Conservation (phyloP, 306 rosid species). For the Casuarina equisetifolia region DNA sequence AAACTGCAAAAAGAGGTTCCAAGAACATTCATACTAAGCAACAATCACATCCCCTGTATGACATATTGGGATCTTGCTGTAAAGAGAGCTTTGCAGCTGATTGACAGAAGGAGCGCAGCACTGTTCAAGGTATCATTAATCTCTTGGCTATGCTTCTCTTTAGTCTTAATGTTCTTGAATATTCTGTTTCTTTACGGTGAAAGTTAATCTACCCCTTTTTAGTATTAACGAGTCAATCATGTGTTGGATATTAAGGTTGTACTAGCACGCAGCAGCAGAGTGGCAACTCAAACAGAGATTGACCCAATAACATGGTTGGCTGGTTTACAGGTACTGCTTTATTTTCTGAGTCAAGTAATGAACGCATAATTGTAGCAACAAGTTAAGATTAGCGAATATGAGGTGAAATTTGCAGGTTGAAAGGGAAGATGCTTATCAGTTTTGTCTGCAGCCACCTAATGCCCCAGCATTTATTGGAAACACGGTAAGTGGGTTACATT, state of each 20-base stretch:
- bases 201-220: background rate
- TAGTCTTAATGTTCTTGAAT: slow-evolving; percentile 2
- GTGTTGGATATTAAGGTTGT: slow-evolving; percentile 66
- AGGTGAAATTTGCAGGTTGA: slow-evolving; percentile 56
- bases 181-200: background rate
- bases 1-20: slow-evolving; percentile 57
- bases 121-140: slow-evolving; percentile 54
- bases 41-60: slow-evolving; percentile 60
- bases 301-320: slow-evolving; percentile 80
- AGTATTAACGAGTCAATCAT: slow-evolving; percentile 3
- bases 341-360: slow-evolving; percentile 14
- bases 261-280: slow-evolving; percentile 87
- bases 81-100: slow-evolving; percentile 68
- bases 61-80: slow-evolving; percentile 70
- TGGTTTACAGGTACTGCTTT: slow-evolving; percentile 63
- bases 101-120: slow-evolving; percentile 52
- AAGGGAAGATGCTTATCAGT: slow-evolving; percentile 77
- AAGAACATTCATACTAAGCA: slow-evolving; percentile 55
- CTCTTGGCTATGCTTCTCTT: slow-evolving; percentile 8
- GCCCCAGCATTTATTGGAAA: slow-evolving; percentile 90
- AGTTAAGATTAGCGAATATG: slow-evolving; percentile 19
- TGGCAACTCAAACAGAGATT: slow-evolving; percentile 61
- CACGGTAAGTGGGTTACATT: slow-evolving; percentile 55
- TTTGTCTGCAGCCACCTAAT: slow-evolving; percentile 86
- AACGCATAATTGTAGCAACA: background rate